Percentiles rank a stretch among this genome's conserved stretches.
Conservation (phyloP, 768 basidiomycete species). For the Phaeotremella fagi region DNA sequence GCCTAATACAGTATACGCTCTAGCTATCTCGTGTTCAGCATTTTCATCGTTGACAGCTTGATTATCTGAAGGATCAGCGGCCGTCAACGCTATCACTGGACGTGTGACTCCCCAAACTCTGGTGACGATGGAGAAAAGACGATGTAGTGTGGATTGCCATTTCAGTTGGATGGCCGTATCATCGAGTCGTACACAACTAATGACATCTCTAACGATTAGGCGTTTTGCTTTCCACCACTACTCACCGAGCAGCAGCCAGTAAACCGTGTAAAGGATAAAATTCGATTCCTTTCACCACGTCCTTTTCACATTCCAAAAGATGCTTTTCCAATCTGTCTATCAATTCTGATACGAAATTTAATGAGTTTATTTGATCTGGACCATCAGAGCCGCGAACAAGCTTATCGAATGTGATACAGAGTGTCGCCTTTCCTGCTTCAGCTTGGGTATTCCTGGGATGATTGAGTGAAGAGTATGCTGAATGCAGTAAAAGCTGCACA, state of each 20-base stretch:
- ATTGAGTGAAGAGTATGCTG: slow-evolving; percentile 28
- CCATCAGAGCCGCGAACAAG: slow-evolving; percentile 2
- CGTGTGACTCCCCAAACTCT: slow-evolving; percentile 36
- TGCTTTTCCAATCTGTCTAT: slow-evolving; percentile 19
- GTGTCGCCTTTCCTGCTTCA: slow-evolving; percentile 41
- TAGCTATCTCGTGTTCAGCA: slow-evolving; percentile 44
- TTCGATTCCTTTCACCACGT: slow-evolving; percentile 30
- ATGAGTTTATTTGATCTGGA: not conserved
- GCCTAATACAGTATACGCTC: slow-evolving; percentile 31
- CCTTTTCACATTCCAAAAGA: slow-evolving; percentile 23
- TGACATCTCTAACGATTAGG: slow-evolving; percentile 8
- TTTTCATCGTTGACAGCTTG: slow-evolving; percentile 5
- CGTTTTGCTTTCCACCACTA: not conserved
- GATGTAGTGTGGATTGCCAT: slow-evolving; percentile 21
- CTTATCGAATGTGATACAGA: slow-evolving; percentile 38
- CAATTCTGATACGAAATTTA: slow-evolving; percentile 17
- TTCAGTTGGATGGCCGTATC: not conserved
- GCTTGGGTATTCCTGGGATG: slow-evolving; percentile 44
- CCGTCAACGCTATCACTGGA: slow-evolving; percentile 28
- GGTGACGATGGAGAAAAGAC: slow-evolving; percentile 9
- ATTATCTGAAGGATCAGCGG: slow-evolving; percentile 2
- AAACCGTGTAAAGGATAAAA: slow-evolving; percentile 40
- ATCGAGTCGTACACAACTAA: slow-evolving; percentile 18
- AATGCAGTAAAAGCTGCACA: slow-evolving; percentile 18
- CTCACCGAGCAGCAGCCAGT: slow-evolving; percentile 35